A percentile compares a stretch with the other conserved stretches of the same genome.
These are phyloP conservation scores for Tulasnella sp. DNA, from an alignment of 768 basidiomycete genomes.

Conservation along the genomic window DNA sequence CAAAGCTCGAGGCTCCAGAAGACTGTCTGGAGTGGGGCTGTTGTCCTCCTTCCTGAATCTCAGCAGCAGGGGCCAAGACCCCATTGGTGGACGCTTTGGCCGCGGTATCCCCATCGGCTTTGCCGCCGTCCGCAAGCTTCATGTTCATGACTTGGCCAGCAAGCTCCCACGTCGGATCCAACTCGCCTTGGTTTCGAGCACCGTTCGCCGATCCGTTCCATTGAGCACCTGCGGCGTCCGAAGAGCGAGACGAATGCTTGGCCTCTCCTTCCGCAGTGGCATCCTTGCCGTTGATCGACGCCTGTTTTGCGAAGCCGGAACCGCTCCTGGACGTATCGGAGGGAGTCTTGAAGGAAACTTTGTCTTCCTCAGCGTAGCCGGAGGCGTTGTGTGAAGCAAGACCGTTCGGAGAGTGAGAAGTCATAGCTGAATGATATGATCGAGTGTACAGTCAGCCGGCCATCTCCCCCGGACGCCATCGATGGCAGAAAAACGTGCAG, in stretches of 20 bases:
- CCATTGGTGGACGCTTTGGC: slow-evolving; percentile 17
- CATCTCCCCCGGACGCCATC: neutral
- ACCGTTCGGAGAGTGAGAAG: slow-evolving; percentile 28
- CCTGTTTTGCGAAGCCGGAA: slow-evolving; percentile 15
- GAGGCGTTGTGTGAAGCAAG: slow-evolving; percentile 11
- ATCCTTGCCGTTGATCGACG: slow-evolving; percentile 21
- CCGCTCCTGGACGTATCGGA: slow-evolving; percentile 11
- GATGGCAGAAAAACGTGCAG: neutral
- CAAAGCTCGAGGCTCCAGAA: slow-evolving; percentile 21
- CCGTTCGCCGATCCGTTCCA: slow-evolving; percentile 12
- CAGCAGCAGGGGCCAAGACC: slow-evolving; percentile 24
- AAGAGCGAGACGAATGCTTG: too few relatives aligned
- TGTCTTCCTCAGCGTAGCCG: slow-evolving; percentile 22
- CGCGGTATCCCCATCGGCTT: slow-evolving; percentile 3
- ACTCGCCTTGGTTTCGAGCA: slow-evolving; percentile 15
- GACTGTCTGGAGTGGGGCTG: slow-evolving; percentile 33
- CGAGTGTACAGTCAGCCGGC: neutral
- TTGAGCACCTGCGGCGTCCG: neutral
- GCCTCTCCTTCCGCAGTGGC: neutral
- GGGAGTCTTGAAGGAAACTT: slow-evolving; percentile 9
- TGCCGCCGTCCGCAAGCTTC: slow-evolving; percentile 9
- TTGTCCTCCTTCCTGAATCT: slow-evolving; percentile 26
- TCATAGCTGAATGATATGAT: slow-evolving; percentile 29
- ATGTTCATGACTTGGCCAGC: slow-evolving; percentile 18
- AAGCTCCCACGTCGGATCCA: slow-evolving; percentile 28